Conservation (phyloP, 805 yeast species). For the Spathaspora passalidarum region DNA sequence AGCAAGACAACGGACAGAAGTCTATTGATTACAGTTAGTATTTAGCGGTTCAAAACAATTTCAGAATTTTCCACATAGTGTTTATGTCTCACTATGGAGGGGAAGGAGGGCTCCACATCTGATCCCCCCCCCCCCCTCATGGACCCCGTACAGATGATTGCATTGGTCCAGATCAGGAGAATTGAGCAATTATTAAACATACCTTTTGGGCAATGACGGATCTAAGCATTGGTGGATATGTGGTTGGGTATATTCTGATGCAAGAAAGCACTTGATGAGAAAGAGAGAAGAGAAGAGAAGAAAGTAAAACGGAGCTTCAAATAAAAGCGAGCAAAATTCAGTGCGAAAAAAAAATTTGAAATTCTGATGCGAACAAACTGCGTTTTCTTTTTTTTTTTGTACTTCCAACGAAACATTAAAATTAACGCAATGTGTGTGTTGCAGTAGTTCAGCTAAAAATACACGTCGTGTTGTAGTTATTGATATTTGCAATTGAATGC, state of each 20-base stretch:
- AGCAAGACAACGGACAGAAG: conserved; percentile 44
- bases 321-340: not conserved
- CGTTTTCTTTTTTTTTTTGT: not conserved
- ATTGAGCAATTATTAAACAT: conserved; percentile 6
- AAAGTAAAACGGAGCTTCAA: not conserved
- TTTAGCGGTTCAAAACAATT: not conserved
- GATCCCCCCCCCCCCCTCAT: too few species aligned
- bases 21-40: conserved; percentile 28
- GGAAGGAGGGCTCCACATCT: too few species aligned
- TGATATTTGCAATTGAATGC: not conserved
- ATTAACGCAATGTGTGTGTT: not conserved
- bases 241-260: not conserved
- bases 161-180: too few species aligned
- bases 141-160: too few species aligned
- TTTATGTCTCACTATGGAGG: too few species aligned
- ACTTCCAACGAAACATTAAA: not conserved
- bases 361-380: not conserved
- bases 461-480: not conserved
- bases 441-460: not conserved
- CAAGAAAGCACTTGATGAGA: conserved; percentile 1
- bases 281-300: not conserved
- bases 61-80: not conserved
- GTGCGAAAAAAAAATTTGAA: not conserved
- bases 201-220: conserved; percentile 12
- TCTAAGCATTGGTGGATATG: conserved; percentile 11